Evolutionary conservation across 2,329 filamentous ascomycete species (phyloP).

Genomic region (Penicillium capsulatum): DNA sequence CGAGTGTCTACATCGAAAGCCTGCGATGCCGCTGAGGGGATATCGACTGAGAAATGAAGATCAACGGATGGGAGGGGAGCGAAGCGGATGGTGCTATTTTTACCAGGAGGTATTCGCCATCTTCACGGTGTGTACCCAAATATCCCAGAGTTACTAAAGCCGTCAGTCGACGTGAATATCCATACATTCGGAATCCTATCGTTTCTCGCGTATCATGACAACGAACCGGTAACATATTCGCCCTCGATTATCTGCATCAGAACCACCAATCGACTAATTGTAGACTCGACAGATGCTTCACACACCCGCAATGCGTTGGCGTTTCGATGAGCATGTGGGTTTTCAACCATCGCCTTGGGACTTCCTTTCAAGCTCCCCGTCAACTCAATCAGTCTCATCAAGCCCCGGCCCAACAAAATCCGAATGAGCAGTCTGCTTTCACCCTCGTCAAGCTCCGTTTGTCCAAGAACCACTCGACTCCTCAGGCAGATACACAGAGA

Average conservation of each 20-base stretch:
- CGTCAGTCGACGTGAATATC: too few relatives aligned
- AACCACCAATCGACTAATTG: conserved; percentile 18
- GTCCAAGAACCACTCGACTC: conserved; percentile 24
- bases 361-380: conserved; percentile 19
- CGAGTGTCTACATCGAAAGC: too few relatives aligned
- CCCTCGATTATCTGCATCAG: conserved; percentile 26
- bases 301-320: conserved; percentile 14
- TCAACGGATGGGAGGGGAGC: too few relatives aligned
- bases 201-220: background rate
- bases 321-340: conserved; percentile 9
- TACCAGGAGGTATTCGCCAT: too few relatives aligned
- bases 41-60: too few relatives aligned
- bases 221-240: background rate
- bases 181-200: background rate
- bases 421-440: conserved; percentile 22
- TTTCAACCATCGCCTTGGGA: conserved; percentile 13
- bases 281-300: conserved; percentile 22
- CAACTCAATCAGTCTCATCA: conserved; percentile 22
- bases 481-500: conserved; percentile 25
- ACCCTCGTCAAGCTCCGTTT: conserved; percentile 26
- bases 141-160: too few relatives aligned
- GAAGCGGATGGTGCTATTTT: too few relatives aligned
- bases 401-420: conserved; percentile 20
- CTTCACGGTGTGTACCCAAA: too few relatives aligned
- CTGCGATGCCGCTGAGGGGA: too few relatives aligned